Evolutionary conservation across 257 asterid species (phyloP), one percentile per base, ranked within the genome.

Genomic region (Catharanthus roseus): DNA sequence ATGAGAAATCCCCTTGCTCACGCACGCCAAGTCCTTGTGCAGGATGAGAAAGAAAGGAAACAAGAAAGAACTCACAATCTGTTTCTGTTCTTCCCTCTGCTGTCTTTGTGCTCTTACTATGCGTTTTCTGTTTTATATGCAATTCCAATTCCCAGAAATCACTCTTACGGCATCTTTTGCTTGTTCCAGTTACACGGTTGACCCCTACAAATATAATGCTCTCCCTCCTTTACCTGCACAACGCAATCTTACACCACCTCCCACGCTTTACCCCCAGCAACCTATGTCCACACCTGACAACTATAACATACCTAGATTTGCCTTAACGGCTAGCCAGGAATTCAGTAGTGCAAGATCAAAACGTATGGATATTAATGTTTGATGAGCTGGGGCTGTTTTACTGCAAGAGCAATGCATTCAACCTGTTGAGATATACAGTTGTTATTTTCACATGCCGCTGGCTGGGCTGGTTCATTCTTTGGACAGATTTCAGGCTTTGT

Each of bases 191-290:
- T 71, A 77, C 68, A 72, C 64, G 42, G 86, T 83, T 6, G 97
- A 89, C 53, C 82, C 89, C 0, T 86, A 84, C 84, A 90, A 85
- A 81, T 87, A 89, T 83, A 90, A 90, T 16, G 74, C 75, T 49
- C 90, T 93, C 69, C 98, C 97, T 78, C 97, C 97, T 3, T 87
- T 93, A 44, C 98, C 98, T 21, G 98, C 97, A 29, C 97, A 93
- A 70, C 91, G 84, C 75, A 93, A 93, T 78, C 83, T 90, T 83
- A 91, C 95, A 2, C 98, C 98, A 11, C 98, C 98, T 62, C 96
- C 96, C 71, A 93, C 97, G 28, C 97, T 93, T 63, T 93, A 93
- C 77, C 98, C 98, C 0, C 98, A 93, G 85, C 96, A 89, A 79
- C 98, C 98, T 44, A 90, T 93, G 95, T 86, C 89, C 28, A 86